phyloP scores from a whole-genome alignment of 148 eudicot genomes.

The Limonium bicolor region DNA sequence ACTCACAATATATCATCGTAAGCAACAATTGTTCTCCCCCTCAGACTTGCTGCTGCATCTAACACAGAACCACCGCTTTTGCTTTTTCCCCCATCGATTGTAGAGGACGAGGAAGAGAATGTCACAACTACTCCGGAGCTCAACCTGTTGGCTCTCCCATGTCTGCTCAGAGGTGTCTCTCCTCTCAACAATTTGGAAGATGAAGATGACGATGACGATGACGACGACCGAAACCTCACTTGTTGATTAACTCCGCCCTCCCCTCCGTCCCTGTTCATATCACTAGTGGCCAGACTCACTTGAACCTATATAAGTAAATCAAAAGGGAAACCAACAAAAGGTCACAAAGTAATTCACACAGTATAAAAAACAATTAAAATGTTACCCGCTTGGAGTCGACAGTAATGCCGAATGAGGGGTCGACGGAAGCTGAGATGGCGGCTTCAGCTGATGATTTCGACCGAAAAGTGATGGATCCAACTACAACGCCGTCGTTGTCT shows the following conservation, averaged over 20 bases:
- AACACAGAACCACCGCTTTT: conserved; percentile 7
- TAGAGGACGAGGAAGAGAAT: conserved; percentile 39
- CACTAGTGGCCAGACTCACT: conserved; percentile 65
- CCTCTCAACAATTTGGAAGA: conserved; percentile 51
- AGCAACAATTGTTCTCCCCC: conserved; percentile 69
- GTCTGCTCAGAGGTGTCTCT: conserved; percentile 57
- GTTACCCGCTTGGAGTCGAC: conserved; percentile 42
- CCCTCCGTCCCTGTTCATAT: conserved; percentile 28
- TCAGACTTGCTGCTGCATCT: conserved; percentile 20
- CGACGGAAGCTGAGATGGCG: conserved; percentile 45
- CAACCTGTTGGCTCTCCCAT: conserved; percentile 54
- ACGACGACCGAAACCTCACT: no score
- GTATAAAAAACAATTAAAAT: no score
- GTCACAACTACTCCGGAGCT: conserved; percentile 63
- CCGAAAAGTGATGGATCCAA: conserved; percentile 58
- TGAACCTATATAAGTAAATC: conserved; percentile 34
- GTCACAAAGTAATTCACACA: not conserved
- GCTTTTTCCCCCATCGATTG: conserved; percentile 1
- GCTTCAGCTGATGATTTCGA: conserved; percentile 38
- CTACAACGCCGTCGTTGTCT: no score
- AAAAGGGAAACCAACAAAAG: not conserved
- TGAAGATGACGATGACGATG: no score
- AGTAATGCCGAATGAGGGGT: conserved; percentile 51
- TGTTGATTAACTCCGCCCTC: conserved; percentile 20
- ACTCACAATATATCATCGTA: conserved; percentile 72